Percentiles rank a stretch among this genome's conserved stretches.
Conservation (phyloP, 2,329 filamentous ascomycete genomes). For the Clonostachys byssicola region DNA sequence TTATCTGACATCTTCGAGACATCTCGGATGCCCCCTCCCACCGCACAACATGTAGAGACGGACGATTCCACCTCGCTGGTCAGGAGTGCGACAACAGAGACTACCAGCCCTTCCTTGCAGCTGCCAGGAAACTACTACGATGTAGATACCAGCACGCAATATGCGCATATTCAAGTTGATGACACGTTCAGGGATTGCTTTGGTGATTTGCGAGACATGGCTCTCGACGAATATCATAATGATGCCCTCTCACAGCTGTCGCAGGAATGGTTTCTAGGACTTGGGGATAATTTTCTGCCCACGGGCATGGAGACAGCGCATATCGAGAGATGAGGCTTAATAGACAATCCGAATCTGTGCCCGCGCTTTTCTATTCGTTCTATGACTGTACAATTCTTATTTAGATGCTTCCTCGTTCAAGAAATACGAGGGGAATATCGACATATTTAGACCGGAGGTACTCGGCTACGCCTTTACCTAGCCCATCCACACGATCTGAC, state of each 20-base stretch:
- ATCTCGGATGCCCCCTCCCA: not conserved
- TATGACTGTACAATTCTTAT: not conserved
- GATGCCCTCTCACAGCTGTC: constrained; percentile 13
- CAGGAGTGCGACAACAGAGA: not conserved
- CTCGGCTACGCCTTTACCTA: constrained; percentile 40
- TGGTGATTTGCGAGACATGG: constrained; percentile 11
- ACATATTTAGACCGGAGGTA: constrained; percentile 38
- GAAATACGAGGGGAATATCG: constrained; percentile 34
- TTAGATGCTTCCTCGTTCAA: constrained; percentile 29
- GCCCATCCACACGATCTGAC: constrained; percentile 34
- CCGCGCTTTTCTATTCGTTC: not conserved
- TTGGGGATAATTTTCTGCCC: constrained; percentile 1
- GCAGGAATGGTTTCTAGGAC: constrained; percentile 12
- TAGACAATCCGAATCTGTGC: too few species aligned
- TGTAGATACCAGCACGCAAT: not conserved
- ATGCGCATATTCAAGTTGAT: constrained; percentile 24
- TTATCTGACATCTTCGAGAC: constrained; percentile 30
- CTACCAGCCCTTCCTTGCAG: not conserved
- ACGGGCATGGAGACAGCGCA: too few species aligned
- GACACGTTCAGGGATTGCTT: constrained; percentile 15
- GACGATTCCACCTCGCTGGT: too few species aligned
- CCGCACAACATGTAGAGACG: not conserved
- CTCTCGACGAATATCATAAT: constrained; percentile 11
- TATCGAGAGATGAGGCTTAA: too few species aligned
- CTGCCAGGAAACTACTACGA: not conserved